Evolutionary conservation across 768 basidiomycete genomes (phyloP).

Genomic region (Termitomyces heimii): DNA sequence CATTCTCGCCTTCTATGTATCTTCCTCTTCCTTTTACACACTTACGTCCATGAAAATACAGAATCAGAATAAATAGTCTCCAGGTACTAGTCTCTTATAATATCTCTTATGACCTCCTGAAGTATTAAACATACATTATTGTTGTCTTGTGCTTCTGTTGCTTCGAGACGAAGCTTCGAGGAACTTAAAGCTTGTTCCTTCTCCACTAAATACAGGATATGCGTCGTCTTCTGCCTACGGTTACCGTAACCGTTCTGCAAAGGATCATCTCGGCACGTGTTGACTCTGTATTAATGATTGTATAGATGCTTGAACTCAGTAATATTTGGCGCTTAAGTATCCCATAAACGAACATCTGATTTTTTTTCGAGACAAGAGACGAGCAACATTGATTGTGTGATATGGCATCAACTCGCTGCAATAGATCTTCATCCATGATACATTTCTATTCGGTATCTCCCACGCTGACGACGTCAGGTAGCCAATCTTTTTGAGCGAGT

Average conservation of each 20-base stretch:
- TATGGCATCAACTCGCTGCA: background rate
- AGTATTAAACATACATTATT: too few relatives aligned
- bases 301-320: background rate
- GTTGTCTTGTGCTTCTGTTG: too few relatives aligned
- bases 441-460: background rate
- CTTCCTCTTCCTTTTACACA: background rate
- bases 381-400: background rate
- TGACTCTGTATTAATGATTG: background rate
- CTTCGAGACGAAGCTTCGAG: background rate
- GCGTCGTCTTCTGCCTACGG: background rate
- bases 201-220: background rate
- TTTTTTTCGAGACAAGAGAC: background rate
- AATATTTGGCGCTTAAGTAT: background rate
- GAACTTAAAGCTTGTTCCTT: background rate
- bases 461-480: background rate
- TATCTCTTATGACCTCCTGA: too few relatives aligned
- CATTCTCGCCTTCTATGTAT: background rate
- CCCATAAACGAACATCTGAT: background rate
- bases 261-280: background rate
- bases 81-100: background rate
- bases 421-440: background rate
- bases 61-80: background rate
- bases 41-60: background rate
- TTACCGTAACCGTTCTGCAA: background rate
- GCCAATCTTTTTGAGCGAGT: background rate